Evolutionary conservation across 208 protist genomes (phyloP).

Genomic region (Acanthamoeba castellanii): DNA sequence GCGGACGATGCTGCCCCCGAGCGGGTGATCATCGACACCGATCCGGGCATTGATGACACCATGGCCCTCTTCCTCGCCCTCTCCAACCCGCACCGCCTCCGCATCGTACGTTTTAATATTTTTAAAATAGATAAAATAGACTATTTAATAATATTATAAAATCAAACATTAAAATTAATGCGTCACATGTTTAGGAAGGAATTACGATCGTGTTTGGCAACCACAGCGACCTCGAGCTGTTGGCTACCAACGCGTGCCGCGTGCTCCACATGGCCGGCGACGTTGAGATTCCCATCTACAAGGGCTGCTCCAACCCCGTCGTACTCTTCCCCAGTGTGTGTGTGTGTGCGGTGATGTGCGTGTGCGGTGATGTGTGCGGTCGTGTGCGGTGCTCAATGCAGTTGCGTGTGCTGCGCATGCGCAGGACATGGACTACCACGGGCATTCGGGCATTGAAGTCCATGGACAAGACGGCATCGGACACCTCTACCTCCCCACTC

Average conservation of each 20-base stretch:
- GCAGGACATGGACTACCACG: conserved; percentile 6
- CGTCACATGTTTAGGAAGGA: conserved; percentile 8
- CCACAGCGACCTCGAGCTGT: conserved; percentile 38
- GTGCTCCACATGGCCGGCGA: conserved; percentile 46
- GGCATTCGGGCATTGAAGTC: neutral
- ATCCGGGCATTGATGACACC: conserved; percentile 38
- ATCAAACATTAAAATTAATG: no score
- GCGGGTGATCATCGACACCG: conserved; percentile 54
- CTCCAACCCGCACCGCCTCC: conserved; percentile 3
- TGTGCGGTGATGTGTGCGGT: no score
- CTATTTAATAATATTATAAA: no score
- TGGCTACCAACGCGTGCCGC: conserved; percentile 32
- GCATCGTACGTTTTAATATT: neutral
- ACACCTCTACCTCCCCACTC: neutral
- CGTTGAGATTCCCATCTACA: neutral
- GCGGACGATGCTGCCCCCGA: neutral
- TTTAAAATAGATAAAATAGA: no score
- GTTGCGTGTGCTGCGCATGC: neutral
- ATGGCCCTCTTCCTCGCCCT: conserved; percentile 56
- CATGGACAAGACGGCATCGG: conserved; percentile 22
- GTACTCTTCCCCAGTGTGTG: neutral
- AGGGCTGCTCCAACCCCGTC: neutral
- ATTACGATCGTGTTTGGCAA: conserved; percentile 47
- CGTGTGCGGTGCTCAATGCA: no score
- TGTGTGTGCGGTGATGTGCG: neutral